These are phyloP conservation scores for Gymnopilus junonius DNA, from an alignment of 768 basidiomycete genomes.

Conservation along the genomic window DNA sequence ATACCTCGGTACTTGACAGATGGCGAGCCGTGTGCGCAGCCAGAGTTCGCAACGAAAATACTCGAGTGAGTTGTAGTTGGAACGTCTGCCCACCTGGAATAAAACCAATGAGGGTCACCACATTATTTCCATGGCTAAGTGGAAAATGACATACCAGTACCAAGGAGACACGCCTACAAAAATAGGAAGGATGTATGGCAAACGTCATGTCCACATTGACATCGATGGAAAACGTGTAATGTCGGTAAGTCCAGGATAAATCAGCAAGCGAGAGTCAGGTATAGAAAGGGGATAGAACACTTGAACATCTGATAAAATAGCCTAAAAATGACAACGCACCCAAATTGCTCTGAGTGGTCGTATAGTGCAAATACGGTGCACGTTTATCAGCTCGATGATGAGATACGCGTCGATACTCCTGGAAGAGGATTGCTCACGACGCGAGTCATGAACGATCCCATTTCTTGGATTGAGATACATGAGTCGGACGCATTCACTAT, in stretches of 20 bases:
- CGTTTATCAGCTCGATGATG: constrained; percentile 69
- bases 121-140: background rate
- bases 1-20: constrained; percentile 74
- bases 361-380: constrained; percentile 68
- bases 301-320: background rate
- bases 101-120: constrained; percentile 7
- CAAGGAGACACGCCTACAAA: constrained; percentile 70
- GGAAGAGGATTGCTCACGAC: constrained; percentile 60
- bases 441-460: constrained; percentile 64
- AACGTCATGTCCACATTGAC: background rate
- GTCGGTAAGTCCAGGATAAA: background rate
- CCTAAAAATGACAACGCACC: constrained; percentile 32
- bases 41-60: constrained; percentile 48
- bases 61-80: constrained; percentile 53
- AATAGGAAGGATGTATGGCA: background rate
- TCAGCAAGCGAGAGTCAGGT: background rate
- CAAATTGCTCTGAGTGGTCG: constrained; percentile 73
- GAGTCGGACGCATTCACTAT: constrained; percentile 54
- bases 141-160: constrained; percentile 51
- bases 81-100: constrained; percentile 74
- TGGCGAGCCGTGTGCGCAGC: constrained; percentile 64
- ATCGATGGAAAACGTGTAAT: background rate
- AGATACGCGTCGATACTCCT: constrained; percentile 66
- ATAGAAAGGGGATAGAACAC: background rate
- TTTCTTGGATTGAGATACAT: constrained; percentile 61